Conservation (phyloP, 1,284 basidiomycete genomes). For the Wallemia mellicola region DNA sequence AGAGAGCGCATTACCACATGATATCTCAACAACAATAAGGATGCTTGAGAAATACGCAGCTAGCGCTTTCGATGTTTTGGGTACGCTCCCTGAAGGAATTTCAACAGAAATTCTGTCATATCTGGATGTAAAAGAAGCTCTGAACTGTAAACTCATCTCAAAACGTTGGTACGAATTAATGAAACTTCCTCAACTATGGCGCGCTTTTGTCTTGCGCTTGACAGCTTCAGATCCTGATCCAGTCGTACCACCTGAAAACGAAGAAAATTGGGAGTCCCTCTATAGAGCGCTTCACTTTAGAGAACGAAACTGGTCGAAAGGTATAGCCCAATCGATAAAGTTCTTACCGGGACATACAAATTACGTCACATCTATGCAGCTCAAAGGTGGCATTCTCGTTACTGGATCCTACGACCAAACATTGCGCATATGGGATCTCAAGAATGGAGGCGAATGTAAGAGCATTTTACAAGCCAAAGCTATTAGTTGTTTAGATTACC, state of each 20-base stretch:
- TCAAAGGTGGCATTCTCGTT: conserved; percentile 36
- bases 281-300: conserved; percentile 56
- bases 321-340: conserved; percentile 38
- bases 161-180: conserved; percentile 40
- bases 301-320: conserved; percentile 52
- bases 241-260: conserved; percentile 26
- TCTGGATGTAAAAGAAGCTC: conserved; percentile 32
- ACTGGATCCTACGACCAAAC: conserved; percentile 62
- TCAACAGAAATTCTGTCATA: conserved; percentile 32
- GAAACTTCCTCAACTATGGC: conserved; percentile 43
- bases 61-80: conserved; percentile 50
- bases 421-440: conserved; percentile 55
- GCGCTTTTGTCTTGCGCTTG: conserved; percentile 37
- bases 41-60: conserved; percentile 50
- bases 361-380: conserved; percentile 54
- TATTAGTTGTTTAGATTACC: conserved; percentile 64
- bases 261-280: conserved; percentile 46
- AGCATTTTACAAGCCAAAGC: conserved; percentile 44
- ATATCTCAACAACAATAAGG: conserved; percentile 29
- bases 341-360: conserved; percentile 58
- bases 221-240: conserved; percentile 43
- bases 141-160: conserved; percentile 16
- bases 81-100: conserved; percentile 34
- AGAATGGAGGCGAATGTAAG: conserved; percentile 44
- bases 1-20: conserved; percentile 7